These are phyloP conservation scores for Eucalyptus marginata DNA, from an alignment of 345 rosid genomes.

Conservation along the genomic window DNA sequence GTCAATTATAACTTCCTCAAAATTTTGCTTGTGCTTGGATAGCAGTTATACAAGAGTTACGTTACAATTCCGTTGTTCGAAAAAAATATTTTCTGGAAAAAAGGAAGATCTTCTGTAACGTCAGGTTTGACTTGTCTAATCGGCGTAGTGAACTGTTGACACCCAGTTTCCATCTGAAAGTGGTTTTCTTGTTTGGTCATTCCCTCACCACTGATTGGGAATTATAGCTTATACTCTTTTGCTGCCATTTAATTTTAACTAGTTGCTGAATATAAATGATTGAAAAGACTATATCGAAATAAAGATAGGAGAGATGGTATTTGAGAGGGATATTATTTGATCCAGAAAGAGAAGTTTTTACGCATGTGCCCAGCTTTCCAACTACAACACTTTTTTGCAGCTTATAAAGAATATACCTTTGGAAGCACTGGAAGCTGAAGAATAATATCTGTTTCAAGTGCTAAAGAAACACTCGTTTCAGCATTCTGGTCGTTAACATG, in stretches of 20 bases:
- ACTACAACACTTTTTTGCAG: neutral
- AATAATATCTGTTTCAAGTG: neutral
- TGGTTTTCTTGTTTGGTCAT: neutral
- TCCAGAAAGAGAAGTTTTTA: neutral
- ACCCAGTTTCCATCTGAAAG: neutral
- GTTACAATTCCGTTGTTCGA: neutral
- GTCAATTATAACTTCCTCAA: neutral
- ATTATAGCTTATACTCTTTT: neutral
- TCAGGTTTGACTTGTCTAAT: neutral
- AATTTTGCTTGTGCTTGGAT: neutral
- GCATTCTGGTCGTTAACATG: neutral
- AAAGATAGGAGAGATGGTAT: neutral
- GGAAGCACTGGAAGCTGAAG: neutral
- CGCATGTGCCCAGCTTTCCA: neutral
- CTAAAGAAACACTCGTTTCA: neutral
- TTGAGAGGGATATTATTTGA: neutral
- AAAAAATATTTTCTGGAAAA: neutral
- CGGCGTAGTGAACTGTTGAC: neutral
- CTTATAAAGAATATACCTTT: neutral
- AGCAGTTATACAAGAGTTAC: neutral
- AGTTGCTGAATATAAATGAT: neutral
- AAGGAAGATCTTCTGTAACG: neutral
- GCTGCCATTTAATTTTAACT: neutral
- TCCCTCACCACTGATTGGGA: neutral
- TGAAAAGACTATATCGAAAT: neutral